Evolutionary conservation across 805 yeast species (phyloP).

Genomic region (Saccharomycopsis synnaedendra): DNA sequence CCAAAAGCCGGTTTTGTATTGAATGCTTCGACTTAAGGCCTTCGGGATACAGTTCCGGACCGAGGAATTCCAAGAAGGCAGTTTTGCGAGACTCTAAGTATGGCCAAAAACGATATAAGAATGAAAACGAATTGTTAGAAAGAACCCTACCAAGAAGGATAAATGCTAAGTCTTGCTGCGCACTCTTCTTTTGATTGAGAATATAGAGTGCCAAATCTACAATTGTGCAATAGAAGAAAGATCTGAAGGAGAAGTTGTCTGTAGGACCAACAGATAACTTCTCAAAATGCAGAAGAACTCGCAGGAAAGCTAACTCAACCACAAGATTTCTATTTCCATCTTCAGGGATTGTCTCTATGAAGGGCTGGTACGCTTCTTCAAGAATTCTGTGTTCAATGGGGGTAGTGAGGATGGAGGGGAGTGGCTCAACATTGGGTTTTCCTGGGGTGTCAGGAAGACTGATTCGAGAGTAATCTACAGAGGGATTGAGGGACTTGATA

Average conservation of each 20-base stretch:
- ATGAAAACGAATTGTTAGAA: neutral
- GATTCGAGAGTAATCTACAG: too few species aligned
- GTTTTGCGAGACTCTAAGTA: conserved; percentile 11
- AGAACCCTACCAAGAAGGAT: conserved; percentile 8
- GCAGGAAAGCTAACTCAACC: conserved; percentile 10
- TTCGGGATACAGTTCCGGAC: neutral
- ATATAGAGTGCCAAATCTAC: conserved; percentile 11
- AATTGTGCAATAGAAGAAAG: conserved; percentile 3
- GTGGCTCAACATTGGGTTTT: too few species aligned
- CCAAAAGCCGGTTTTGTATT: neutral
- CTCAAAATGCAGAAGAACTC: conserved; percentile 3
- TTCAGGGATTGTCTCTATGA: neutral
- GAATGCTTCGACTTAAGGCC: neutral
- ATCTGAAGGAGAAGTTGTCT: neutral
- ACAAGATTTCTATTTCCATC: conserved; percentile 10
- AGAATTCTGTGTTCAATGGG: neutral
- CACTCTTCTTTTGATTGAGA: conserved; percentile 8
- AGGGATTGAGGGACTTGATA: too few species aligned
- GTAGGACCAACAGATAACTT: neutral
- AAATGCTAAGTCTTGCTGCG: conserved; percentile 12
- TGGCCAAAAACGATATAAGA: conserved; percentile 8
- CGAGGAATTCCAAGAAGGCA: neutral
- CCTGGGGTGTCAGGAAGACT: too few species aligned
- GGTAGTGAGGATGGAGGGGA: too few species aligned
- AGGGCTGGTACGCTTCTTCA: neutral